Evolutionary conservation across 1,139 yeast species (phyloP).

Genomic region (Saccharomycopsis phalli): DNA sequence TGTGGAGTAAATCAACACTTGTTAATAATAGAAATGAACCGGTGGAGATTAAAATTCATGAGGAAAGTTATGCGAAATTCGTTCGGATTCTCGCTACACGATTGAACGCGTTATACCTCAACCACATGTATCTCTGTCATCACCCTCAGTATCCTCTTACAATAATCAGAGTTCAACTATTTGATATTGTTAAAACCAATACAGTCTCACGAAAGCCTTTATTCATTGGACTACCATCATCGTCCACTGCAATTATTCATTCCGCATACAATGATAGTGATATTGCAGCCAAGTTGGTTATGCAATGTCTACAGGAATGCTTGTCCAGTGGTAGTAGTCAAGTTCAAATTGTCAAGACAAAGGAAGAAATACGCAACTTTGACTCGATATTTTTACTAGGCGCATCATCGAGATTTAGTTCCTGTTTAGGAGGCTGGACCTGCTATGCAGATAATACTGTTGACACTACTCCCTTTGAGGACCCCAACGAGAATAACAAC

Average conservation of each 20-base stretch:
- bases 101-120: slow-evolving; percentile 41
- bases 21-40: slow-evolving; percentile 32
- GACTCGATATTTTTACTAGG: slow-evolving; percentile 46
- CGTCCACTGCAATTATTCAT: slow-evolving; percentile 61
- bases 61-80: slow-evolving; percentile 31
- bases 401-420: slow-evolving; percentile 52
- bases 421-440: slow-evolving; percentile 60
- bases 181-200: slow-evolving; percentile 35
- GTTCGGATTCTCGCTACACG: slow-evolving; percentile 39
- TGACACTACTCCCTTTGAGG: slow-evolving; percentile 53
- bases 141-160: slow-evolving; percentile 56
- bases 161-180: slow-evolving; percentile 58
- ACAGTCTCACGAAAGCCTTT: slow-evolving; percentile 45
- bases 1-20: slow-evolving; percentile 55
- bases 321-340: slow-evolving; percentile 27
- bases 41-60: slow-evolving; percentile 31
- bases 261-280: slow-evolving; percentile 40
- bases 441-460: slow-evolving; percentile 58
- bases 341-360: slow-evolving; percentile 1
- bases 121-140: slow-evolving; percentile 57
- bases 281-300: slow-evolving; percentile 40
- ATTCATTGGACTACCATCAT: slow-evolving; percentile 57
- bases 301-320: slow-evolving; percentile 50
- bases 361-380: slow-evolving; percentile 23
- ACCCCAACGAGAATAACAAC: slow-evolving; percentile 23